Base-by-base conservation (phyloP, 805 yeast genomes). In the Candida succiphila region DNA sequence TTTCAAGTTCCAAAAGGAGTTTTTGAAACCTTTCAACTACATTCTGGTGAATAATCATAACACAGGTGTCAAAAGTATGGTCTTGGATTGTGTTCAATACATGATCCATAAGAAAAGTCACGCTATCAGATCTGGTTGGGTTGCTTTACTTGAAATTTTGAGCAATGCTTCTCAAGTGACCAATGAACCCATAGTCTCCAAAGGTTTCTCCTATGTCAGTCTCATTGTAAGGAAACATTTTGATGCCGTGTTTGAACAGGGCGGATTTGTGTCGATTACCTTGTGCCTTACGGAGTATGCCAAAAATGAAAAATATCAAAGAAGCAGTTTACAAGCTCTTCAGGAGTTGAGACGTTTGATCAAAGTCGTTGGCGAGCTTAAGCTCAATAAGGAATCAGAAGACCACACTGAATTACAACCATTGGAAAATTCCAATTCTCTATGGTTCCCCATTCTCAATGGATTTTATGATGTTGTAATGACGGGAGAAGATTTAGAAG, bases 401-500 rank as follows among this genome's bases (percentile, higher is more conserved):
- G 32, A 33, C 8, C 37, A 37, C 13, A 46, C 45, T 26, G 59
- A 54, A 25, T n/a, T n/a, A n/a, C n/a, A n/a, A n/a, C n/a, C n/a
- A n/a, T n/a, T n/a, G n/a, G 59, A 68, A 25, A 48, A 61, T 5
- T 64, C 78, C 38, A 63, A 62, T 30, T 76, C 75, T 41, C 63
- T 76, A 12, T 85, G 95, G 94, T 82, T 82, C 60, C 95, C 96
- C 2, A 67, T 89, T n/a, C 57, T 92, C 41, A 74, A 69, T 40
- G 83, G 94, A 12, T 83, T 86, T 58, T 85, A 87, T 50, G 87
- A 84, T 39, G 80, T 89, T 7, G 84, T 88, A 22, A 85, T 88
- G 94, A 78, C 78, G 1, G 96, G 96, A 4, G 87, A 80, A 36
- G 99, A 92, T 56, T 63, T 92, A 32, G 99, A 92, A 56, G 95